Evolutionary conservation across 2,329 filamentous ascomycete genomes (phyloP), one percentile per base, ranked within the genome.

Genomic region (Xylaria sp.): DNA sequence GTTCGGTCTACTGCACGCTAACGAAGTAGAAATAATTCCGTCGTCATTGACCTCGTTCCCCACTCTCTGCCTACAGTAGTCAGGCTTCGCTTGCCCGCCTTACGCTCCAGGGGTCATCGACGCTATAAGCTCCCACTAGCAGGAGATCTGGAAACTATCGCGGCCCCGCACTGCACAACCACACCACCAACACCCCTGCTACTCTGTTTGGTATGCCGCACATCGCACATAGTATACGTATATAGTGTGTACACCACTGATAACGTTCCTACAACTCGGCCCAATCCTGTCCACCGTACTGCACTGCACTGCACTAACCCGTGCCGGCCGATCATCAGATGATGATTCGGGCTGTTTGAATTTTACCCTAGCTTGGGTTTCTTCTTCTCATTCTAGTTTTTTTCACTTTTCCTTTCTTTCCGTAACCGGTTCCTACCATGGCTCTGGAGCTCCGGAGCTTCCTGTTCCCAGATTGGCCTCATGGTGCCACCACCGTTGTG

Each of bases 401-500:
- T 42, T 28, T 38, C 42, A 57, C 44, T 20, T 17, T 59, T 59
- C 38, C 70, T 69, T 68, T 36, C 61, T 33, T 33, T 60, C 40
- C 63, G 69, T 60, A 46, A 56, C 66, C 56, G 57, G 61, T 70
- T 65, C 63, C 64, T 46, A 62, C 42, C 62, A 77, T 77, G 75
- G 74, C 74, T 59, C 67, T 66, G 54, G 72, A 73, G 68, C 71
- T 68, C 46, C 74, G 71, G 68, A 72, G 70, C 63, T 66, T 59
- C 36, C 68, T 68, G 28, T 64, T 66, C n/a, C 51, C 65, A 58
- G 73, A 72, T 64, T 64, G 68, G 42, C 59, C 68, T 51, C 53
- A 65, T 48, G 67, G 53, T 62, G 59, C 42, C 44, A 72, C 69
- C 53, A 67, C 59, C 28, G 58, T 56, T 42, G 70, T 72, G 42